phyloP scores from a whole-genome alignment of 495 filamentous ascomycete species.

The Penicillium coprophilum region DNA sequence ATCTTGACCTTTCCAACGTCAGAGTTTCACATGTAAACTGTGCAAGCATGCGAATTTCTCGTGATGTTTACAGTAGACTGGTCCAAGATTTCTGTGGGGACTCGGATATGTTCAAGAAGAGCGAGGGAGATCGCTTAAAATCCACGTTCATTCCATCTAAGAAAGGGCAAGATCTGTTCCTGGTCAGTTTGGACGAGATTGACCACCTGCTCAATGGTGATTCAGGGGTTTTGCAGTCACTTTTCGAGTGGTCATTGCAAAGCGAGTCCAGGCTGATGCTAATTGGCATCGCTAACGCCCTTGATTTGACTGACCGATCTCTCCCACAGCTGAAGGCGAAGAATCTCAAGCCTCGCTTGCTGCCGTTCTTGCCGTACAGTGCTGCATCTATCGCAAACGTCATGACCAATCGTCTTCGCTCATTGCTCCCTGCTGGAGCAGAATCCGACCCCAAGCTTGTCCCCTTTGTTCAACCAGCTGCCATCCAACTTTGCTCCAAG shows the following conservation, averaged over 20 bases:
- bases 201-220: slow-evolving; percentile 89
- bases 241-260: slow-evolving; percentile 92
- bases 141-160: slow-evolving; percentile 63
- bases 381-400: slow-evolving; percentile 85
- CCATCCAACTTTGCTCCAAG: slow-evolving; percentile 87
- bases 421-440: slow-evolving; percentile 56
- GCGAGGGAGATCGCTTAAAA: slow-evolving; percentile 57
- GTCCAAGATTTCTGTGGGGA: slow-evolving; percentile 62
- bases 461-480: slow-evolving; percentile 89
- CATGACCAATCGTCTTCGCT: slow-evolving; percentile 77
- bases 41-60: slow-evolving; percentile 85
- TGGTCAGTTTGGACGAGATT: slow-evolving; percentile 91
- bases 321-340: slow-evolving; percentile 90
- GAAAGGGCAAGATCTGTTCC: slow-evolving; percentile 53
- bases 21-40: slow-evolving; percentile 86
- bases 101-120: slow-evolving; percentile 56
- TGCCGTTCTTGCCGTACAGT: slow-evolving; percentile 92
- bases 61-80: slow-evolving; percentile 76
- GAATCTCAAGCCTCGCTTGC: slow-evolving; percentile 81
- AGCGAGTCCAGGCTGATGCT: slow-evolving; percentile 74
- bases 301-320: slow-evolving; percentile 94
- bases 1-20: slow-evolving; percentile 50
- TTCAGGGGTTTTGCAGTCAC: slow-evolving; percentile 77
- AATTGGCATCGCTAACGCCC: slow-evolving; percentile 93
- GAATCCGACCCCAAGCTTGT: slow-evolving; percentile 57